phyloP scores from a whole-genome alignment of 805 yeast genomes.

The Candida quercuum region DNA sequence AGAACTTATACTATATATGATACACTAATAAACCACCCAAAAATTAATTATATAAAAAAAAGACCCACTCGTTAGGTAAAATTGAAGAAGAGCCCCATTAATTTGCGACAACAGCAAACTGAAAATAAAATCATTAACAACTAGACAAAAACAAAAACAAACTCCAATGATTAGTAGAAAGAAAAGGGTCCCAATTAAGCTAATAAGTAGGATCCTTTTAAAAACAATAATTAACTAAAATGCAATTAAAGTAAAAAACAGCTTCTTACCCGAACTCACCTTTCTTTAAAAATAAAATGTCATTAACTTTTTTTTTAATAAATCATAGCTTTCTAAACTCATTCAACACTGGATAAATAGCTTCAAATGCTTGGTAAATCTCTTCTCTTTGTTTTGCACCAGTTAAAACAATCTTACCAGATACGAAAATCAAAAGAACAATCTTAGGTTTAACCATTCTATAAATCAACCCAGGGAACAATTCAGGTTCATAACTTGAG shows the following conservation, averaged over 20 bases:
- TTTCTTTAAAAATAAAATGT: too few relatives aligned
- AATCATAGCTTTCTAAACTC: slow-evolving; percentile 83
- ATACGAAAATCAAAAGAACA: slow-evolving; percentile 90
- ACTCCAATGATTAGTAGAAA: background rate
- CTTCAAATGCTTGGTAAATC: slow-evolving; percentile 96
- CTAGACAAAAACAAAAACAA: background rate
- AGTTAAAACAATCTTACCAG: slow-evolving; percentile 95
- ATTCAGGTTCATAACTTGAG: slow-evolving; percentile 96
- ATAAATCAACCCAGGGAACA: slow-evolving; percentile 96
- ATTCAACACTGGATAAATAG: slow-evolving; percentile 95
- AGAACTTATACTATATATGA: too few relatives aligned
- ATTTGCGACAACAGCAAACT: background rate
- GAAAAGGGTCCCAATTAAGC: background rate
- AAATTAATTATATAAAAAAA: too few relatives aligned
- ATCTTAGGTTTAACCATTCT: slow-evolving; percentile 99
- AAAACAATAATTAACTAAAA: too few relatives aligned
- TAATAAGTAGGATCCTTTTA: background rate
- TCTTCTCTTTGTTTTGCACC: slow-evolving; percentile 99
- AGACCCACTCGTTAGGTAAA: too few relatives aligned
- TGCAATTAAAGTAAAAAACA: too few relatives aligned
- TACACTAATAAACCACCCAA: too few relatives aligned
- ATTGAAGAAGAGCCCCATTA: too few relatives aligned
- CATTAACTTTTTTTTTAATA: too few relatives aligned
- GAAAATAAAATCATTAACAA: background rate
- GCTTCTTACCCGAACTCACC: too few relatives aligned